Percentiles rank a stretch among this genome's conserved stretches.
These are phyloP conservation scores for Ceratocystis destructans DNA, from an alignment of 2,329 filamentous ascomycete genomes.

Conservation along the genomic window DNA sequence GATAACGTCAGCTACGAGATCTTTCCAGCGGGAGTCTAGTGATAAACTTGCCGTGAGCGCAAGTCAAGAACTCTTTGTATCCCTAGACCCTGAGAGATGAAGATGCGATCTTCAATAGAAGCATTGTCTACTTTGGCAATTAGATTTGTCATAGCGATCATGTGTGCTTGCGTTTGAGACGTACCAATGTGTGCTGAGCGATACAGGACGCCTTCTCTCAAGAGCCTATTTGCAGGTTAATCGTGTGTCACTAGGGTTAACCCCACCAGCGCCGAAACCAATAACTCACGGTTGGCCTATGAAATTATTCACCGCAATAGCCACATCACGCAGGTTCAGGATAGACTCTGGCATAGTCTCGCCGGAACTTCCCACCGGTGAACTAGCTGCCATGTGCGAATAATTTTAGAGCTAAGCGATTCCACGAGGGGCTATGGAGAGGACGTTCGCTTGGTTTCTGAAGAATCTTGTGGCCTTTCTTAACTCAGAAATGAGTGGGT, in stretches of 20 bases:
- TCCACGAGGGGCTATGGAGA: not conserved
- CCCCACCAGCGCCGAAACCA: not conserved
- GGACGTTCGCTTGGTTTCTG: not conserved
- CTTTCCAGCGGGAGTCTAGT: not conserved
- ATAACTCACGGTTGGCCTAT: slow-evolving; percentile 38
- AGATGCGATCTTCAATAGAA: slow-evolving; percentile 46
- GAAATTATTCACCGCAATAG: slow-evolving; percentile 48
- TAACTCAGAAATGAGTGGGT: not conserved
- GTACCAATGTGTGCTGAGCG: slow-evolving; percentile 51
- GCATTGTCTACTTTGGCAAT: slow-evolving; percentile 47
- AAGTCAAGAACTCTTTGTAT: slow-evolving; percentile 67
- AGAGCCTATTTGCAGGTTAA: slow-evolving; percentile 25
- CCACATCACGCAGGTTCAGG: slow-evolving; percentile 67
- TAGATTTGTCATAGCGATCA: not conserved
- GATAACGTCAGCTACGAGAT: not conserved
- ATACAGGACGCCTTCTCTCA: slow-evolving; percentile 52
- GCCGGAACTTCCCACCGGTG: not conserved
- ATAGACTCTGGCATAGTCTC: slow-evolving; percentile 27
- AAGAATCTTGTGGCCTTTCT: not conserved
- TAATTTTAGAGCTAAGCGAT: not conserved
- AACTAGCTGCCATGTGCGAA: not conserved
- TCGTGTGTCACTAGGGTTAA: not conserved
- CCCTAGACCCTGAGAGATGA: slow-evolving; percentile 44
- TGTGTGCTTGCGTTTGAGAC: slow-evolving; percentile 6
- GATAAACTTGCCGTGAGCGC: slow-evolving; percentile 48